Conservation (phyloP, 179 eudicot genomes). For the Dionaea muscipula region DNA sequence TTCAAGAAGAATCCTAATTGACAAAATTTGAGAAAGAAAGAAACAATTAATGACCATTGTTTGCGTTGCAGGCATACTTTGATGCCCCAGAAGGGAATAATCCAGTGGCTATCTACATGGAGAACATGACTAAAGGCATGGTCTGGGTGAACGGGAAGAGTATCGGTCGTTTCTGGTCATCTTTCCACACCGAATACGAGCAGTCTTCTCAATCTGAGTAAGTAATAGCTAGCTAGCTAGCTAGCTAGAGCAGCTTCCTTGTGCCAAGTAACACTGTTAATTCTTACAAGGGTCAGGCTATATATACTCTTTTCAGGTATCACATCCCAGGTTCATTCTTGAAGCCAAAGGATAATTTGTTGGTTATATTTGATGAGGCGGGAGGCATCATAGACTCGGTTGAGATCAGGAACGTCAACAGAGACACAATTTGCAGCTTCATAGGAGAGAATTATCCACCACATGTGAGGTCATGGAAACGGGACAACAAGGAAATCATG, state of each 20-base stretch:
- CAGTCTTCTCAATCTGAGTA: slow-evolving; percentile 54
- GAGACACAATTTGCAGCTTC: slow-evolving; percentile 5
- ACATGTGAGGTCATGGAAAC: slow-evolving; percentile 10
- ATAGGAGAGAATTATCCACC: slow-evolving; percentile 9
- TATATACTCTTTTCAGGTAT: slow-evolving; percentile 27
- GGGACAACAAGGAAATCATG: slow-evolving; percentile 1
- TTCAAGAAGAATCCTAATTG: no score
- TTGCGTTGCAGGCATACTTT: slow-evolving; percentile 31
- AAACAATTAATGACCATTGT: no score
- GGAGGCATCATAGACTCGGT: slow-evolving; percentile 5
- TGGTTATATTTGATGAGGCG: slow-evolving; percentile 49
- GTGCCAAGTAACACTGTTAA: background rate
- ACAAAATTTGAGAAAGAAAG: no score
- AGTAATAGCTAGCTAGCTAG: slow-evolving; percentile 1
- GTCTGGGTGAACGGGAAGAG: slow-evolving; percentile 51
- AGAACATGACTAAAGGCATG: slow-evolving; percentile 57
- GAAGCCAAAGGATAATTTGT: slow-evolving; percentile 33
- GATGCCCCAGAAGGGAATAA: slow-evolving; percentile 49
- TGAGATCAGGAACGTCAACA: slow-evolving; percentile 3
- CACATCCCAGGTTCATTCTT: slow-evolving; percentile 52
- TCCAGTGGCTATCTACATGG: slow-evolving; percentile 38
- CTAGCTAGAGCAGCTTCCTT: no score
- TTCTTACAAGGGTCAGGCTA: background rate
- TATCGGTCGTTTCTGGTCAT: slow-evolving; percentile 55
- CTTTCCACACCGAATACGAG: slow-evolving; percentile 33